Evolutionary conservation across 352 stramenopile genomes (phyloP), one percentile per base, ranked within the genome.

Genomic region (Globisporangium spiculum): DNA sequence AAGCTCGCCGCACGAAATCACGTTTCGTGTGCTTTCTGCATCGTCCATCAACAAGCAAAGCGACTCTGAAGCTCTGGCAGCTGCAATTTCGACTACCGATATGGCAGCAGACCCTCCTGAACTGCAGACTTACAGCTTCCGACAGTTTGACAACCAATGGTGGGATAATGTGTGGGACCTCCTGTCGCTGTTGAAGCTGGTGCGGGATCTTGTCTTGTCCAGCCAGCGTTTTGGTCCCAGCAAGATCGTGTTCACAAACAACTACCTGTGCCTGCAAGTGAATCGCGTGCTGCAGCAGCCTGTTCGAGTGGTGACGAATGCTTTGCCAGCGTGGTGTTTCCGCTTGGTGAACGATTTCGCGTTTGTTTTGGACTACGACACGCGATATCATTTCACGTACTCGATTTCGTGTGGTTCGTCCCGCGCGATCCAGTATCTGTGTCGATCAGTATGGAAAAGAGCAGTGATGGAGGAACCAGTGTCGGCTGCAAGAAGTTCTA

Each of bases 111-210:
- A 52, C 44, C 6, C 16, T 5, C 22, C 50, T 27, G 34, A 38
- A 26, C 55, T 60, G 27, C 52, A 60, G 50, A 53, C 27, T 50
- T 46, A 9, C 20, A 61, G 12, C 14, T 52, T 36, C 20, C 8
- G 9, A 9, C 14, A 48, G n/a, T n/a, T 56, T 26, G 30, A 30
- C 9, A 16, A 54, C 41, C 54, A 67, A 30, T 84, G 74, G 76
- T 86, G 80, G 84, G 80, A 90, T 52, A 73, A 89, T 46, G 81
- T 88, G 4, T 92, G 84, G 84, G 77, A 84, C 50, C 59, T 89
- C 7, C 63, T 92, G 34, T 57, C 73, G 1, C 63, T 90, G 32
- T 32, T 91, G 26, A 86, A 80, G 67, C 70, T 76, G 48, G 74
- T 83, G 63, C 77, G 63, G 41, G 72, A 75, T 18, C 63, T 71